Evolutionary conservation across 345 rosid genomes (phyloP).

Genomic region (Lumnitzera racemosa): DNA sequence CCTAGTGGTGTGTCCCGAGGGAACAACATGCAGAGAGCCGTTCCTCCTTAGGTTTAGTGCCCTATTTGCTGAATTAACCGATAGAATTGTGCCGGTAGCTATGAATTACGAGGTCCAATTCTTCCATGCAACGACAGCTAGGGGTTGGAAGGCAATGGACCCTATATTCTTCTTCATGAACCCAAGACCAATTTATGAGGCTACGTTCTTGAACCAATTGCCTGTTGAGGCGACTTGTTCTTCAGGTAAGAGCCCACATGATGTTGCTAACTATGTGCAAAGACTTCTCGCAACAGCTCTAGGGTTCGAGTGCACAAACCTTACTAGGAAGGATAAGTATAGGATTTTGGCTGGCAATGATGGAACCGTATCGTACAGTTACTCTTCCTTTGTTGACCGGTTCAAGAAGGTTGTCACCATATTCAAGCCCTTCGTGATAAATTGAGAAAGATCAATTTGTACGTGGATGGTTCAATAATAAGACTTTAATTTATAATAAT

Average conservation of each 20-base stretch:
- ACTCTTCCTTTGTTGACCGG: constrained; percentile 41
- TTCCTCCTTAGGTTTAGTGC: constrained; percentile 76
- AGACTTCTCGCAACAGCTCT: constrained; percentile 73
- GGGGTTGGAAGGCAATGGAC: constrained; percentile 88
- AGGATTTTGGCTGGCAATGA: constrained; percentile 77
- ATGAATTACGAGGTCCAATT: constrained; percentile 91
- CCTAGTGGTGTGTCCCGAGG: constrained; percentile 82
- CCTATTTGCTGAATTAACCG: constrained; percentile 79
- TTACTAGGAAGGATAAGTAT: constrained; percentile 84
- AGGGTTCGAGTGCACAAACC: constrained; percentile 92
- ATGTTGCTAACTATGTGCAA: constrained; percentile 88
- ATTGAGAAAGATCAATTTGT: background rate
- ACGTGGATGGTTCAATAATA: no score
- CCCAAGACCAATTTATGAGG: constrained; percentile 86
- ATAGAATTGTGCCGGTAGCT: constrained; percentile 81
- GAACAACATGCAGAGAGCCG: constrained; percentile 94
- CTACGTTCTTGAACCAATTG: constrained; percentile 78
- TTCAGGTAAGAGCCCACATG: constrained; percentile 83
- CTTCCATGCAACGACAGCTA: constrained; percentile 90
- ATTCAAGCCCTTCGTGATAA: constrained; percentile 42
- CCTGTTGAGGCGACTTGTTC: constrained; percentile 81
- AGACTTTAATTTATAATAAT: background rate
- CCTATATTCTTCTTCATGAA: constrained; percentile 93
- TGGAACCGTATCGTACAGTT: constrained; percentile 47
- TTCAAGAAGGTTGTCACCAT: constrained; percentile 49